Evolutionary conservation across 1,284 basidiomycete species (phyloP).

Genomic region (Ganoderma boninense): DNA sequence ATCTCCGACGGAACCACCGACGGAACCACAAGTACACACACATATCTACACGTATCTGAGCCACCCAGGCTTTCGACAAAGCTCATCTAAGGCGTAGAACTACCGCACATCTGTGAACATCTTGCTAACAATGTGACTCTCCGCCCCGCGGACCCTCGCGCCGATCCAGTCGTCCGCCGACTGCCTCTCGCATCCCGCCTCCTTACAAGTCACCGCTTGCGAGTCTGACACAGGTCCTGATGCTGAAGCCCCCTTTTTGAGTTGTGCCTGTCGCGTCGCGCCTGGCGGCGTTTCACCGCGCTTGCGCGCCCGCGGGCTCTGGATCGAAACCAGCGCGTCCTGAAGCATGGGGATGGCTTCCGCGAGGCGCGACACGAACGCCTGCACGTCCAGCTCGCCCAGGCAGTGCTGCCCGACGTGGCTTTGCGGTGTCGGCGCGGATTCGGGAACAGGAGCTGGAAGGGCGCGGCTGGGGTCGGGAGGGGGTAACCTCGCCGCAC

Average conservation of each 20-base stretch:
- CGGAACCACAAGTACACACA: too few species aligned
- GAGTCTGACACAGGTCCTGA: neutral
- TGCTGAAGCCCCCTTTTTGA: too few species aligned
- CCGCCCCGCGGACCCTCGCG: too few species aligned
- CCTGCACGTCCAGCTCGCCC: neutral
- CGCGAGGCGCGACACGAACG: neutral
- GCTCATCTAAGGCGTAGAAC: neutral
- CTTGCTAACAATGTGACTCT: too few species aligned
- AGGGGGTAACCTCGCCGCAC: too few species aligned
- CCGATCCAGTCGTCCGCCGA: too few species aligned
- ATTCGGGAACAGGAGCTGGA: too few species aligned
- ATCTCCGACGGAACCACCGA: neutral
- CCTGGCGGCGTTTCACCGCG: neutral
- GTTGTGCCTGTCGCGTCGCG: neutral
- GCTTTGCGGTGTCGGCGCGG: neutral
- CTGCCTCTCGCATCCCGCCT: too few species aligned
- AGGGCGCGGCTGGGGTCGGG: too few species aligned
- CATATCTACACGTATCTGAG: neutral
- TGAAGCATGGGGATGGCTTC: neutral
- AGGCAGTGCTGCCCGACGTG: neutral
- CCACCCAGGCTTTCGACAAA: neutral
- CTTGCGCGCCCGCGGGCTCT: neutral
- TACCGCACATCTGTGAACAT: neutral
- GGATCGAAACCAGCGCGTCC: neutral
- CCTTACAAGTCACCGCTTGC: neutral